A percentile compares a stretch with the other conserved stretches of the same genome.
phyloP scores from a whole-genome alignment of 352 stramenopile species.

The Phytophthora aleatoria region DNA sequence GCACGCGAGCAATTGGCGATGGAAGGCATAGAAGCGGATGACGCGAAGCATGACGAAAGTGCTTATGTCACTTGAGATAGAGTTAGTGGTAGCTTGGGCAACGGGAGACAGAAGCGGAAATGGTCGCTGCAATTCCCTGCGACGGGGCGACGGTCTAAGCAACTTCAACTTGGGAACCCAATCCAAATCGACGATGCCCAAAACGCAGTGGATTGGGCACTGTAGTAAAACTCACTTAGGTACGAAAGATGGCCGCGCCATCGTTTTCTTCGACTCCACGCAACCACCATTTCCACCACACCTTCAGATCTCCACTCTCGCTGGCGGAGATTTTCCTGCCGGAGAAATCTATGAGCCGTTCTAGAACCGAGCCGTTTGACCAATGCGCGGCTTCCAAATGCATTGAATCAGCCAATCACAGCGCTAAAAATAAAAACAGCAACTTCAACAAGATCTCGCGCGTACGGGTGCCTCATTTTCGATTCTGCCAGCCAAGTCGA shows the following conservation, averaged over 20 bases:
- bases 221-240: background rate
- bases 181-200: background rate
- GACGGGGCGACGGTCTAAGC: constrained; percentile 6
- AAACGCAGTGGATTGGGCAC: background rate
- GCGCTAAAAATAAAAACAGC: constrained; percentile 1
- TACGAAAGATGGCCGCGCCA: background rate
- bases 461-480: constrained; percentile 11
- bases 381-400: background rate
- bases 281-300: background rate
- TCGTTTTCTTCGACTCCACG: too few species aligned
- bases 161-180: constrained; percentile 27
- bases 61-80: background rate
- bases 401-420: constrained; percentile 11
- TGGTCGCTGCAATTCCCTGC: background rate
- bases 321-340: constrained; percentile 1
- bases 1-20: constrained; percentile 17
- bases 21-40: constrained; percentile 12
- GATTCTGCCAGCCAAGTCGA: constrained; percentile 9
- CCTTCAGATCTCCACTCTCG: too few species aligned
- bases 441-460: constrained; percentile 28
- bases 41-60: constrained; percentile 18
- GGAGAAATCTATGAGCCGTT: constrained; percentile 4
- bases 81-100: background rate
- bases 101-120: constrained; percentile 6
- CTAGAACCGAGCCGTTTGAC: constrained; percentile 1